A percentile compares a stretch with the other conserved stretches of the same genome.
phyloP scores from a whole-genome alignment of 2,329 filamentous ascomycete species.

The Allantophomopsis cytisporea region DNA sequence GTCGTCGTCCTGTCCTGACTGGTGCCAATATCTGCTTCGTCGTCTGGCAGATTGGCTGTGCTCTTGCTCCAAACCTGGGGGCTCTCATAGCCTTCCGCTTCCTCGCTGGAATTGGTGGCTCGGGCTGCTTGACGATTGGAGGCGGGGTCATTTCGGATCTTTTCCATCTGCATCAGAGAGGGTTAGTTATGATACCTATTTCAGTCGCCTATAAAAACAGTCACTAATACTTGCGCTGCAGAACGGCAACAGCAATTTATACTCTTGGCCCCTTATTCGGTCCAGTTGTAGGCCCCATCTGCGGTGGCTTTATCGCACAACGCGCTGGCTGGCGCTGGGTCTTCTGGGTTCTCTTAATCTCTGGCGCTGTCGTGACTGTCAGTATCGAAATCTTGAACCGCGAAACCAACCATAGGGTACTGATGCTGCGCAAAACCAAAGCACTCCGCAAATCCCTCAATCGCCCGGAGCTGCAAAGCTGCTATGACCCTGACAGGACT shows the following conservation, averaged over 20 bases:
- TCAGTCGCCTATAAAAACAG: too few species aligned
- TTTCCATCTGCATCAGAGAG: conserved; percentile 16
- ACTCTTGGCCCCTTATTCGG: conserved; percentile 14
- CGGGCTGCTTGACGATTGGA: conserved; percentile 26
- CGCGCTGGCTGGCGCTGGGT: conserved; percentile 33
- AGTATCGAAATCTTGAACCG: conserved; percentile 25
- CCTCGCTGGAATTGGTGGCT: conserved; percentile 29
- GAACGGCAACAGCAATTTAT: conserved; percentile 13
- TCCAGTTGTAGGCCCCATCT: conserved; percentile 17
- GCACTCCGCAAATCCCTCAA: conserved; percentile 27
- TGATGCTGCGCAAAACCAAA: conserved; percentile 31
- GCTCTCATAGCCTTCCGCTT: conserved; percentile 32
- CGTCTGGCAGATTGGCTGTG: conserved; percentile 50
- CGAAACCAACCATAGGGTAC: conserved; percentile 34
- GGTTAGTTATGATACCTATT: conserved; percentile 3
- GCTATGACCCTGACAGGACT: conserved; percentile 23
- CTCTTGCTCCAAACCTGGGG: conserved; percentile 35
- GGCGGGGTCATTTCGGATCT: conserved; percentile 29
- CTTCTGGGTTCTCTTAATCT: conserved; percentile 32
- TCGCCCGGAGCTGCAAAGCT: conserved; percentile 26
- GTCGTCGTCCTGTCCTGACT: conserved; percentile 41
- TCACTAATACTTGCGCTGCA: too few species aligned
- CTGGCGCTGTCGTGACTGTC: conserved; percentile 17
- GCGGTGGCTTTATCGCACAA: conserved; percentile 22
- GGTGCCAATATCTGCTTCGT: conserved; percentile 45